These are phyloP conservation scores for Penicillium janthinellum DNA, from an alignment of 2,329 filamentous ascomycete genomes.

Conservation along the genomic window DNA sequence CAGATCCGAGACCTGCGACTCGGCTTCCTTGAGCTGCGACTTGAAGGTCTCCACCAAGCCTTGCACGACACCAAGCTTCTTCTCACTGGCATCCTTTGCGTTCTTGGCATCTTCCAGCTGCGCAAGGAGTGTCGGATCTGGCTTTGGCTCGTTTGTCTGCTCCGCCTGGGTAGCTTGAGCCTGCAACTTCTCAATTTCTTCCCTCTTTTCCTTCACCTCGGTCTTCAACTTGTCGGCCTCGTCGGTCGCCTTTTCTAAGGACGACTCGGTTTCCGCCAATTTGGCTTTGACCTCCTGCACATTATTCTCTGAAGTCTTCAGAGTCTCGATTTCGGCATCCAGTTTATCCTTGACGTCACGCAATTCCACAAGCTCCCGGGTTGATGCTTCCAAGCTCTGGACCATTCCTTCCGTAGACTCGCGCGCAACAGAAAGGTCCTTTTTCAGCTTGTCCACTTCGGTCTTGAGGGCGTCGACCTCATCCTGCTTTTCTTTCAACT, in stretches of 20 bases:
- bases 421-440: constrained; percentile 70
- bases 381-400: constrained; percentile 66
- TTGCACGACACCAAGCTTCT: constrained; percentile 57
- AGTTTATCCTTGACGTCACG: constrained; percentile 56
- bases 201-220: constrained; percentile 45
- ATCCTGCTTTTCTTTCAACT: constrained; percentile 68
- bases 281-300: constrained; percentile 46
- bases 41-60: constrained; percentile 58
- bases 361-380: constrained; percentile 61
- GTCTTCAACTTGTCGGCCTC: constrained; percentile 39
- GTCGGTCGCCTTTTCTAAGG: constrained; percentile 31
- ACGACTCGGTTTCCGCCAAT: constrained; percentile 34
- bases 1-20: constrained; percentile 51
- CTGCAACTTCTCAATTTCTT: constrained; percentile 42
- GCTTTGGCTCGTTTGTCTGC: constrained; percentile 20
- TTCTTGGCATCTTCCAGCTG: constrained; percentile 40
- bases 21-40: constrained; percentile 56
- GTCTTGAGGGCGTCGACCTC: constrained; percentile 71
- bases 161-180: constrained; percentile 29
- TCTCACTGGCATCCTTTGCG: constrained; percentile 49
- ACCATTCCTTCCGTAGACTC: constrained; percentile 70
- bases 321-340: constrained; percentile 49
- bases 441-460: constrained; percentile 68
- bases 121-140: constrained; percentile 29
- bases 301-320: constrained; percentile 46